These are phyloP conservation scores for Ogataea methanolica DNA, from an alignment of 805 yeast genomes.

Conservation along the genomic window DNA sequence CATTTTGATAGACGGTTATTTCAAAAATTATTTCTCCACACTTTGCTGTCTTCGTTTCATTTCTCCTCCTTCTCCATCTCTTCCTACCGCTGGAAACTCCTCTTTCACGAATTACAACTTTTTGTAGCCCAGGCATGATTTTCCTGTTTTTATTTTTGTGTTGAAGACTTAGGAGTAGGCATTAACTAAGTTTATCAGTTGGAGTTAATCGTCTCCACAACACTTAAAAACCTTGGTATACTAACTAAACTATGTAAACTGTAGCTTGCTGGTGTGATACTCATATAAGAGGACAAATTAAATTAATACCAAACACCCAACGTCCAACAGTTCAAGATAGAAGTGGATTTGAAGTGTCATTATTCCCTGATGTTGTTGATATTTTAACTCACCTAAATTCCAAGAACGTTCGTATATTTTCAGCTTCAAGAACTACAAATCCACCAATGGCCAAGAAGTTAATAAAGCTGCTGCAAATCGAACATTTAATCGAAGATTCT, in stretches of 20 bases:
- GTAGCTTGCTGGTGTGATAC: constrained; percentile 71
- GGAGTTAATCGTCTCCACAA: no score
- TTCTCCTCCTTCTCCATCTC: no score
- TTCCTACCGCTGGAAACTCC: no score
- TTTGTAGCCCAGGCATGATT: no score
- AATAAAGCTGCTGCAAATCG: constrained; percentile 47
- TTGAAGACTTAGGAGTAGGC: no score
- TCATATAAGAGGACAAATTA: constrained; percentile 55
- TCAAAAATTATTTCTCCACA: not conserved
- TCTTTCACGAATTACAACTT: no score
- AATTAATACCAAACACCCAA: constrained; percentile 23
- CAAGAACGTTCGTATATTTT: constrained; percentile 47
- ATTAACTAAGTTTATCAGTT: no score
- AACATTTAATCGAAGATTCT: constrained; percentile 47
- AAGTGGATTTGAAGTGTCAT: constrained; percentile 48
- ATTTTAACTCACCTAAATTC: constrained; percentile 51
- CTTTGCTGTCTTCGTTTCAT: no score
- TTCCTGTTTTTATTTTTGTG: no score
- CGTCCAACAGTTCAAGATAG: constrained; percentile 41
- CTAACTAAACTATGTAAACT: not conserved
- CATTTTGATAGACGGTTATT: not conserved
- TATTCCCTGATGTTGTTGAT: constrained; percentile 65
- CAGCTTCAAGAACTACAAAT: constrained; percentile 77
- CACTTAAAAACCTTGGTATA: not conserved
- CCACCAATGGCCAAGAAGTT: constrained; percentile 73